Conservation (phyloP, 805 yeast genomes). For the Pichia kluyveri region DNA sequence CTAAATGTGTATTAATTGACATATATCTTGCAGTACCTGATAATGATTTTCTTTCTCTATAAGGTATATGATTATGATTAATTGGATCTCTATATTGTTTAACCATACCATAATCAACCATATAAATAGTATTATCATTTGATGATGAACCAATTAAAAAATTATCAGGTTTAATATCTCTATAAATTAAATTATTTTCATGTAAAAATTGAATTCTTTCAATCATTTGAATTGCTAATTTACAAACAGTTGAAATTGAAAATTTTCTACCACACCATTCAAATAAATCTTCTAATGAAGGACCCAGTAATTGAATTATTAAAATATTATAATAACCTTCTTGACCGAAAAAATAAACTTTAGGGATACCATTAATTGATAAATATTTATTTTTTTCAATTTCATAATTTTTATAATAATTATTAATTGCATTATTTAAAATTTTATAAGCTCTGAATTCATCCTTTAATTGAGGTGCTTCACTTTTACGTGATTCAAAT, state of each 20-base stretch:
- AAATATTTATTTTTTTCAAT: slow-evolving; percentile 16
- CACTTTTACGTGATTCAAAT: slow-evolving; percentile 68
- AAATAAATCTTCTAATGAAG: slow-evolving; percentile 73
- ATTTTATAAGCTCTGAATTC: slow-evolving; percentile 74
- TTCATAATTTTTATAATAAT: slow-evolving; percentile 20
- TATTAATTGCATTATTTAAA: slow-evolving; percentile 43
- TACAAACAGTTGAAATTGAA: slow-evolving; percentile 62
- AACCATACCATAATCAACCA: slow-evolving; percentile 85
- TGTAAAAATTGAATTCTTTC: slow-evolving; percentile 63
- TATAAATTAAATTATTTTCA: slow-evolving; percentile 64
- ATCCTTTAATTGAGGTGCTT: slow-evolving; percentile 77
- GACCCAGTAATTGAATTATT: slow-evolving; percentile 74
- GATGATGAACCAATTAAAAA: slow-evolving; percentile 62
- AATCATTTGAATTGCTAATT: slow-evolving; percentile 73
- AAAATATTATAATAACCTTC: slow-evolving; percentile 75
- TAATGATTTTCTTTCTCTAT: slow-evolving; percentile 68
- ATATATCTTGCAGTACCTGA: slow-evolving; percentile 83
- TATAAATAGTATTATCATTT: slow-evolving; percentile 47
- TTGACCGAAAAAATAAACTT: slow-evolving; percentile 77
- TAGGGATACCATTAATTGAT: slow-evolving; percentile 57
- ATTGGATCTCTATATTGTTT: slow-evolving; percentile 76
- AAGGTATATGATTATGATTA: slow-evolving; percentile 74
- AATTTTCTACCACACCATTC: slow-evolving; percentile 84
- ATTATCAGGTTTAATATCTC: slow-evolving; percentile 82
- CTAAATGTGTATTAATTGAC: slow-evolving; percentile 84